Base-by-base conservation (phyloP, 2,329 filamentous ascomycete genomes). In the Beauveria rudraprayagi region DNA sequence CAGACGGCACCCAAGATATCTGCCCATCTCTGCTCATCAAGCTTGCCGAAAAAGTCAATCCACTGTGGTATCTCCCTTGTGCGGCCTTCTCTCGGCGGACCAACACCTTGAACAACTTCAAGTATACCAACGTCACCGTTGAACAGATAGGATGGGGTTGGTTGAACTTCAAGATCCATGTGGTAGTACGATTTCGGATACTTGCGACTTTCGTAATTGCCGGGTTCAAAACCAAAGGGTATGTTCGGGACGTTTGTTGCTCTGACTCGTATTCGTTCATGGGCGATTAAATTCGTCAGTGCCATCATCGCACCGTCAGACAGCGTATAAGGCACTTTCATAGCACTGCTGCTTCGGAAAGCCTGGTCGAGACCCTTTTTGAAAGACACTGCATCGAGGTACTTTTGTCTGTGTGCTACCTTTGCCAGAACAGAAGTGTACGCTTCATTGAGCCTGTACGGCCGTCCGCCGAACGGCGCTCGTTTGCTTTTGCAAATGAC, bases 211-310 rank as follows among this genome's bases (percentile, higher is more conserved):
- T 89, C 84, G 71, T 92, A 92, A 65, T 88, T 85, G 17, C 83
- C 83, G 8, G 87, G 86, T 58, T 84, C 82, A 67, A 91, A 88
- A 1, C 89, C 89, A 69, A 89, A 87, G 2, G 86, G 85, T 34
- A 89, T 84, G 55, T 80, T 67, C 1, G 84, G 83, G 5, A 88
- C 79, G 46, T 86, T 77, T 1, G 79, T 69, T 0, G 83, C 76
- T 3, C 78, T 73, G 7, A 89, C 68, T 17, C 70, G 75, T 47
- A 91, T 76, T 46, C 82, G 78, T 3, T 83, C 81, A 55, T 80
- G 71, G 0, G 84, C 83, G 63, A 86, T 81, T 60, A 92, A 71
- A 66, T 89, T 89, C 46, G 85, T 79, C 61, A 89, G 73, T 1
- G 85, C 87, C 77, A 91, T 82, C 62, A 88, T 80, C 34, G 83